A percentile compares a stretch with the other conserved stretches of the same genome.
Evolutionary conservation across 129 eudicot genomes (phyloP).

Genomic region (Arctium lappa): DNA sequence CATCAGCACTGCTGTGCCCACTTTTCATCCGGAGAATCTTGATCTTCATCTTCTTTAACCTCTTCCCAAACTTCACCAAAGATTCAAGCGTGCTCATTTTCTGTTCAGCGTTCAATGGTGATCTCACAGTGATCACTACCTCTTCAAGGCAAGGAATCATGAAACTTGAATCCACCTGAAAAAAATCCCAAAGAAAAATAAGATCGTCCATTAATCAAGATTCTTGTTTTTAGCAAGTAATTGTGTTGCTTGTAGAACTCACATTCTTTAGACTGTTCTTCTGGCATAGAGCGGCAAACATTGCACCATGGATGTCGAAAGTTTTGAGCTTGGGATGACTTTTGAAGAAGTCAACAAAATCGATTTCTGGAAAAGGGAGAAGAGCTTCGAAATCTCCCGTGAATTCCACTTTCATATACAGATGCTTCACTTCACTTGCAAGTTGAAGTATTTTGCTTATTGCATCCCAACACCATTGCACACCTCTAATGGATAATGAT

Average conservation of each 20-base stretch:
- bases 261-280: conserved; percentile 85
- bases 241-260: conserved; percentile 20
- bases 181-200: conserved; percentile 3
- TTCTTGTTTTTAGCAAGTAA: not conserved
- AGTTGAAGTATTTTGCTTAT: conserved; percentile 75
- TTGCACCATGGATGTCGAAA: conserved; percentile 92
- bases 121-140: conserved; percentile 66
- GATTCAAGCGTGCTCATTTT: conserved; percentile 87
- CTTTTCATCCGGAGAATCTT: conserved; percentile 95
- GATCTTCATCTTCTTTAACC: conserved; percentile 67
- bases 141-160: conserved; percentile 73
- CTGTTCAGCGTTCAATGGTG: conserved; percentile 91
- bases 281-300: conserved; percentile 99
- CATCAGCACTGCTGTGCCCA: conserved; percentile 88
- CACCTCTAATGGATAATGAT: conserved; percentile 74
- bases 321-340: conserved; percentile 73
- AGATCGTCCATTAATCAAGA: conserved; percentile 9
- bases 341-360: conserved; percentile 86
- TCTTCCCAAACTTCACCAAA: conserved; percentile 59
- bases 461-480: conserved; percentile 97
- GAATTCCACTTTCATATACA: conserved; percentile 91
- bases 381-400: conserved; percentile 78
- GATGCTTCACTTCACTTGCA: conserved; percentile 85
- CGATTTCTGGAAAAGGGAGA: conserved; percentile 91
- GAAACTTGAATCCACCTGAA: conserved; percentile 73